phyloP scores from a whole-genome alignment of 768 basidiomycete genomes.

The Suillus subluteus region DNA sequence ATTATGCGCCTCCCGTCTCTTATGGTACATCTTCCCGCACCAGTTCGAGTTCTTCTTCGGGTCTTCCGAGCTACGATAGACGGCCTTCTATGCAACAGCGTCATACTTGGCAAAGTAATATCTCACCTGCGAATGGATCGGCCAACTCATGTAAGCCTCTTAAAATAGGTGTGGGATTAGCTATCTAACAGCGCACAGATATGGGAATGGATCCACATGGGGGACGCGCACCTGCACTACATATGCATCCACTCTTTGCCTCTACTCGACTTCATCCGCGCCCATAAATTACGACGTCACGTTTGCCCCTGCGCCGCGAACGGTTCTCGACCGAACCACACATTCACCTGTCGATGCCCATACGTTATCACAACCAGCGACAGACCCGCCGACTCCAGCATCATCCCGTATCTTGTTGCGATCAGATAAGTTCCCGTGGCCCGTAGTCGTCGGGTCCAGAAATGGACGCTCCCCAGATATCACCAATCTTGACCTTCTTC shows the following conservation, averaged over 20 bases:
- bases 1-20: constrained; percentile 34
- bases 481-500: constrained; percentile 67
- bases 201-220: constrained; percentile 26
- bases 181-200: constrained; percentile 12
- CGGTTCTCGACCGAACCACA: constrained; percentile 58
- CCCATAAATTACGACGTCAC: constrained; percentile 65
- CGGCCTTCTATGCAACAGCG: constrained; percentile 52
- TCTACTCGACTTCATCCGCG: constrained; percentile 57
- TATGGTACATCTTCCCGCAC: constrained; percentile 51
- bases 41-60: constrained; percentile 51
- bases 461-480: constrained; percentile 37
- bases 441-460: constrained; percentile 47
- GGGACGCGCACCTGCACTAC: constrained; percentile 40
- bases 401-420: constrained; percentile 53
- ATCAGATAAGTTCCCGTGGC: constrained; percentile 65
- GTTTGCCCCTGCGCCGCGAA: constrained; percentile 59
- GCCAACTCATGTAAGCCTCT: constrained; percentile 44
- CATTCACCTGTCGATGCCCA: constrained; percentile 56
- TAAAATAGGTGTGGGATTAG: constrained; percentile 8
- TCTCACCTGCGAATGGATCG: constrained; percentile 43
- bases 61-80: constrained; percentile 45
- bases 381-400: constrained; percentile 57
- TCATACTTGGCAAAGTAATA: constrained; percentile 48
- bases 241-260: constrained; percentile 69
- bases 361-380: constrained; percentile 65